phyloP scores from a whole-genome alignment of 768 basidiomycete species.

The Pisolithus tinctorius region DNA sequence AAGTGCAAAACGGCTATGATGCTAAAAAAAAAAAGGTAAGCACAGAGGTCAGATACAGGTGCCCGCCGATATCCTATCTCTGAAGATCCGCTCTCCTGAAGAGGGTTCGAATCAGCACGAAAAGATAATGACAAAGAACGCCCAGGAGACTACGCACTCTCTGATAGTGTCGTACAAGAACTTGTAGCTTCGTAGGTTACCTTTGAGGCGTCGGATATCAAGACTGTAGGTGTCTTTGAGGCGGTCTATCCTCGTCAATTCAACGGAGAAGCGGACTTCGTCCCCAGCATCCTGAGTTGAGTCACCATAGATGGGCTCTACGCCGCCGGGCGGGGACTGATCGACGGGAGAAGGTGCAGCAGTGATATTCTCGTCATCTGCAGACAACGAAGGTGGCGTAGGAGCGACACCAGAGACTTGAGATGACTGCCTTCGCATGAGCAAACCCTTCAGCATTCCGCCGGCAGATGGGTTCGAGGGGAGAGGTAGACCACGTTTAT shows the following conservation, averaged over 20 bases:
- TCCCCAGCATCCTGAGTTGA: constrained; percentile 78
- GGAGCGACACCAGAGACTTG: constrained; percentile 47
- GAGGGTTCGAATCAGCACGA: constrained; percentile 4
- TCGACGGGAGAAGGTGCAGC: constrained; percentile 29
- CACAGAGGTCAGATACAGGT: constrained; percentile 12
- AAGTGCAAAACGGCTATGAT: constrained; percentile 7
- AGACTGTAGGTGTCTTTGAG: constrained; percentile 87
- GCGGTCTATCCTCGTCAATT: constrained; percentile 85
- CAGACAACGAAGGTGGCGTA: constrained; percentile 41
- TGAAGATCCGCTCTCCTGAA: constrained; percentile 33
- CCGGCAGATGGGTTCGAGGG: constrained; percentile 69
- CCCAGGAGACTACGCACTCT: constrained; percentile 50
- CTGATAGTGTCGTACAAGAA: constrained; percentile 84
- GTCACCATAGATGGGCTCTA: constrained; percentile 74
- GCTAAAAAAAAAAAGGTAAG: constrained; percentile 1
- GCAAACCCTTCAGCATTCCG: constrained; percentile 79
- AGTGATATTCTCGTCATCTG: constrained; percentile 35
- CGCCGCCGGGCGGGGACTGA: constrained; percentile 23
- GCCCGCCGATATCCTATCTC: constrained; percentile 24
- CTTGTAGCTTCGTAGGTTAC: constrained; percentile 88
- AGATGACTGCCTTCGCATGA: constrained; percentile 88
- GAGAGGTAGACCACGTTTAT: constrained; percentile 81
- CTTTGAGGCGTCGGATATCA: constrained; percentile 89
- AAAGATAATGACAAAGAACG: constrained; percentile 4
- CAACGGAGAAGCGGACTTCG: constrained; percentile 94